These are phyloP conservation scores for Sarocladium brachiariae DNA, from an alignment of 2,329 filamentous ascomycete genomes.

Conservation along the genomic window DNA sequence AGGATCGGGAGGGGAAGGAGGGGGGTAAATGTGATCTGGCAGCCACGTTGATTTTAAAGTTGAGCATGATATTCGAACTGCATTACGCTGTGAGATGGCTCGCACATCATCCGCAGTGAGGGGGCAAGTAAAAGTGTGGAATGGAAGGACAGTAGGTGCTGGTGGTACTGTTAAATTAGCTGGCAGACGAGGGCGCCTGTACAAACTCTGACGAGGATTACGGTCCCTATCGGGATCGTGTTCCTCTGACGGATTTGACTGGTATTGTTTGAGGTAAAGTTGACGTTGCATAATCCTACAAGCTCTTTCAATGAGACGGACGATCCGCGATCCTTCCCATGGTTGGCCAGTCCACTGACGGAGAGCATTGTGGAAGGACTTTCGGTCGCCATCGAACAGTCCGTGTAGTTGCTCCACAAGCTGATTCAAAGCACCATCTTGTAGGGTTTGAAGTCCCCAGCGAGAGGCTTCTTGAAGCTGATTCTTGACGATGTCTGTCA, in stretches of 20 bases:
- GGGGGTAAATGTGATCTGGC: slow-evolving; percentile 71
- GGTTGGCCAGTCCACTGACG: slow-evolving; percentile 62
- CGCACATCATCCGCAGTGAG: slow-evolving; percentile 87
- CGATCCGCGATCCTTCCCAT: slow-evolving; percentile 83
- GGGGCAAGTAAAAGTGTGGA: slow-evolving; percentile 96
- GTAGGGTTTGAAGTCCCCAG: slow-evolving; percentile 74
- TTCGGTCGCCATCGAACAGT: slow-evolving; percentile 29
- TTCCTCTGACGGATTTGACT: not conserved
- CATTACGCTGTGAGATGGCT: slow-evolving; percentile 91
- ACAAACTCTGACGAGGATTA: slow-evolving; percentile 31
- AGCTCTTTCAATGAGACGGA: slow-evolving; percentile 78
- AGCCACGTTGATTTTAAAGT: slow-evolving; percentile 86
- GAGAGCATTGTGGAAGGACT: slow-evolving; percentile 34
- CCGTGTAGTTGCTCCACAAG: slow-evolving; percentile 40
- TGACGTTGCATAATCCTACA: slow-evolving; percentile 71
- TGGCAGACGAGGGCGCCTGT: slow-evolving; percentile 69
- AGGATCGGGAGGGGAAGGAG: slow-evolving; percentile 73
- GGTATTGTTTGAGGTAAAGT: slow-evolving; percentile 56
- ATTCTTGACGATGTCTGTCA: slow-evolving; percentile 83
- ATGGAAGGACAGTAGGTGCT: slow-evolving; percentile 89
- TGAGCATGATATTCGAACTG: slow-evolving; percentile 83
- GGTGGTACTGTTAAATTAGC: slow-evolving; percentile 67
- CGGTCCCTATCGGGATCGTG: not conserved
- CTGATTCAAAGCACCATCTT: slow-evolving; percentile 43
- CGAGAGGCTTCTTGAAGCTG: slow-evolving; percentile 79